Conservation (phyloP, 805 yeast genomes). For the Pichia insulana region DNA sequence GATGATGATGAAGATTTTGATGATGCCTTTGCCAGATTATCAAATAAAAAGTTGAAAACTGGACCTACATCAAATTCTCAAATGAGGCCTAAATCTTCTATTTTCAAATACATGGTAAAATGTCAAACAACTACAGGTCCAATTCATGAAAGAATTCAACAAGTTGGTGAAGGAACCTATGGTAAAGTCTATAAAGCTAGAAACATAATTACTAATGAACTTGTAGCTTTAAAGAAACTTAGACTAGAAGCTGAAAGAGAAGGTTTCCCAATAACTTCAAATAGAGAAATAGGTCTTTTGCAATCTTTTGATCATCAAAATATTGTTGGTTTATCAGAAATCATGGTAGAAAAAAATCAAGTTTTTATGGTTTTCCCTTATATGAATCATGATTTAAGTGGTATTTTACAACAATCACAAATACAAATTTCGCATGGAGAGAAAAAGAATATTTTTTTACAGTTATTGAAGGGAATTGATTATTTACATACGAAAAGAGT, state of each 20-base stretch:
- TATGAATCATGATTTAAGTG: constrained; percentile 88
- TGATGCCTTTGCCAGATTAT: constrained; percentile 8
- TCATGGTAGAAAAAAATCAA: constrained; percentile 72
- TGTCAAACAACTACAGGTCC: constrained; percentile 20
- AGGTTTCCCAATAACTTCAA: constrained; percentile 94
- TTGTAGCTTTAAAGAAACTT: constrained; percentile 81
- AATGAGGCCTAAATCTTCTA: not conserved
- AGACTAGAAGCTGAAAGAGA: constrained; percentile 83
- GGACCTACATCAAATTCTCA: no score
- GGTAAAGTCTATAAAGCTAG: constrained; percentile 91
- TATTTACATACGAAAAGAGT: constrained; percentile 62
- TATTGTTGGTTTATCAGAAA: constrained; percentile 74
- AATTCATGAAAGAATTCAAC: constrained; percentile 62
- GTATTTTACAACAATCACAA: constrained; percentile 70
- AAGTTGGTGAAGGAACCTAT: constrained; percentile 98
- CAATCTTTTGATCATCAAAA: constrained; percentile 79
- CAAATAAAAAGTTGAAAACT: not conserved
- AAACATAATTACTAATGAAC: constrained; percentile 55
- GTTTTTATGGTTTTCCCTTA: constrained; percentile 90
- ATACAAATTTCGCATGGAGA: constrained; percentile 54
- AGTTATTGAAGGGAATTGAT: constrained; percentile 57
- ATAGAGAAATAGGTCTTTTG: constrained; percentile 78
- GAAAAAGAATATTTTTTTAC: constrained; percentile 57
- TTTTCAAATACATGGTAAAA: constrained; percentile 7
- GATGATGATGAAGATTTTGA: constrained; percentile 8